Conservation (phyloP, 2,329 filamentous ascomycete species). For the Biscogniauxia mediterranea region DNA sequence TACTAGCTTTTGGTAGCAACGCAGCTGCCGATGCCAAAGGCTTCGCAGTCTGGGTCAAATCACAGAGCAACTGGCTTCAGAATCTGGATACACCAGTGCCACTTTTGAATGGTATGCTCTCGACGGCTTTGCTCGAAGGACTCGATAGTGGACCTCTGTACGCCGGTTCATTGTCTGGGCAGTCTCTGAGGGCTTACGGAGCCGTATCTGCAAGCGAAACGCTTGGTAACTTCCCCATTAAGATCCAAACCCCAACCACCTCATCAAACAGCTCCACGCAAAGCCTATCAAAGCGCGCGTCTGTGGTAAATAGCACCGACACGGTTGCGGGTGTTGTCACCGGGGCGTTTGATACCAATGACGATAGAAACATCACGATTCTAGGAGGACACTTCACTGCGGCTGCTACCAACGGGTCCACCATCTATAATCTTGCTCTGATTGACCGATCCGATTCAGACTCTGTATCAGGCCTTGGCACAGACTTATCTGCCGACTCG, state of each 20-base stretch:
- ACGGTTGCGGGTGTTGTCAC: constrained; percentile 67
- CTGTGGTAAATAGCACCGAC: constrained; percentile 35
- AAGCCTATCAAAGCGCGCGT: constrained; percentile 47
- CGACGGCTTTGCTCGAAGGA: constrained; percentile 64
- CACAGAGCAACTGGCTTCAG: constrained; percentile 80
- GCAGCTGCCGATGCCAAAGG: constrained; percentile 63
- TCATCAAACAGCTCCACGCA: constrained; percentile 33
- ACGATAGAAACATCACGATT: constrained; percentile 76
- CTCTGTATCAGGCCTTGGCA: constrained; percentile 66
- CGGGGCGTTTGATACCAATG: constrained; percentile 72
- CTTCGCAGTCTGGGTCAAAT: constrained; percentile 91
- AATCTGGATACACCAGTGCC: constrained; percentile 67
- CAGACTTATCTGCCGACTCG: constrained; percentile 67
- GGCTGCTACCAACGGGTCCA: constrained; percentile 63
- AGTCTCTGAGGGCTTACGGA: constrained; percentile 69
- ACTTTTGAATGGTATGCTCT: constrained; percentile 69
- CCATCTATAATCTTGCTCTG: constrained; percentile 76
- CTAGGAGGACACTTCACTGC: constrained; percentile 84
- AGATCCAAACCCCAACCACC: constrained; percentile 43
- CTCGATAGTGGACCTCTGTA: constrained; percentile 66
- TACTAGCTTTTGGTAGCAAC: constrained; percentile 66
- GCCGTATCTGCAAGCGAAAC: constrained; percentile 63
- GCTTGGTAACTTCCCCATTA: constrained; percentile 57
- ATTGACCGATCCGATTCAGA: constrained; percentile 72
- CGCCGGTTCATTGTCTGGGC: constrained; percentile 78